These are phyloP conservation scores for Dispira parvispora DNA, from an alignment of 192 early-diverging fungal genomes.

Conservation along the genomic window DNA sequence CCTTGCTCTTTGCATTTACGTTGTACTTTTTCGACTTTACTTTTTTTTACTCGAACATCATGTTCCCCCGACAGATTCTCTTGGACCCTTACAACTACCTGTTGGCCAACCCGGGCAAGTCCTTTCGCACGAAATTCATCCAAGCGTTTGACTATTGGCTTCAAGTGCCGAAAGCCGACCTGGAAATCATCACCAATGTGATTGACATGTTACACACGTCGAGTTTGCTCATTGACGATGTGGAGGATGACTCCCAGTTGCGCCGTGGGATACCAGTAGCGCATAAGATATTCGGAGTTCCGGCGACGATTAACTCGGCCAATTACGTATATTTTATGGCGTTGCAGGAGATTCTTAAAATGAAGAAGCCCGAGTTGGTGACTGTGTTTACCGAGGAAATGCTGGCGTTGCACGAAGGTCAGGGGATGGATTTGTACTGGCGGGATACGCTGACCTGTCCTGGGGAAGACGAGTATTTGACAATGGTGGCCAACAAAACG, in stretches of 20 bases:
- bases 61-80: constrained; percentile 38
- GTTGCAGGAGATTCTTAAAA: constrained; percentile 44
- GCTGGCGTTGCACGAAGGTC: constrained; percentile 79
- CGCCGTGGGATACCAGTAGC: constrained; percentile 84
- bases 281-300: constrained; percentile 87
- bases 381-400: constrained; percentile 87
- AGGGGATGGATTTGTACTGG: constrained; percentile 98
- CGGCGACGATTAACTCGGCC: constrained; percentile 88
- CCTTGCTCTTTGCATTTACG: too few species aligned
- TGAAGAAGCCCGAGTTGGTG: constrained; percentile 51
- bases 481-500: constrained; percentile 96
- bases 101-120: constrained; percentile 72
- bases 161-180: constrained; percentile 42
- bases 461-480: constrained; percentile 77
- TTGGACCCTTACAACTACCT: constrained; percentile 92
- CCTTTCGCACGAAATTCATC: constrained; percentile 80
- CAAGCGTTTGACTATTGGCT: constrained; percentile 87
- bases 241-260: constrained; percentile 83
- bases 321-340: constrained; percentile 97
- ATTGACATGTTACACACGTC: constrained; percentile 92
- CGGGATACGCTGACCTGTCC: constrained; percentile 83
- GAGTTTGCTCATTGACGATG: constrained; percentile 88
- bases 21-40: too few species aligned
- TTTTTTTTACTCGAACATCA: not conserved
- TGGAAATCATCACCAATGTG: constrained; percentile 57